These are phyloP conservation scores for Triangularia setosa DNA, from an alignment of 2,329 filamentous ascomycete species.

Conservation along the genomic window DNA sequence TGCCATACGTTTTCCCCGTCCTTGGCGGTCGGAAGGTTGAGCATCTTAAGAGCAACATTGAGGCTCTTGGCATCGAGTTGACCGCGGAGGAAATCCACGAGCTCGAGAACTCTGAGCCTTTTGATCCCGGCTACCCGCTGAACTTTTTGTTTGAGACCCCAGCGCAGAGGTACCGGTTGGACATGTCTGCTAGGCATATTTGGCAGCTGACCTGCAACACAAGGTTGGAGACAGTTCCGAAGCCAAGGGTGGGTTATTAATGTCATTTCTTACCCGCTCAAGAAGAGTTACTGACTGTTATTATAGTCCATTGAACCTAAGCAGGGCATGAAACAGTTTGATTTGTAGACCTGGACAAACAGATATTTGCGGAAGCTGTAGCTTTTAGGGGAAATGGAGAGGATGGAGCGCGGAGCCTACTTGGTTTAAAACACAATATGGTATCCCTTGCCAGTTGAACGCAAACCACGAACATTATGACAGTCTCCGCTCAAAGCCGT, in stretches of 20 bases:
- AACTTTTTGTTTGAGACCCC: conserved; percentile 35
- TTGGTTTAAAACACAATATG: no score
- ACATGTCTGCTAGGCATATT: conserved; percentile 39
- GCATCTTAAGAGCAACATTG: conserved; percentile 67
- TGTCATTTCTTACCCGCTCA: neutral
- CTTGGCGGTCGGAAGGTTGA: conserved; percentile 66
- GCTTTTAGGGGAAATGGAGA: no score
- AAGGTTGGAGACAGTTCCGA: no score
- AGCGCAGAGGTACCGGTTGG: conserved; percentile 32
- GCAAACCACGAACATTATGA: no score
- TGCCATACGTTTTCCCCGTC: conserved; percentile 69
- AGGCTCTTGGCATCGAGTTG: conserved; percentile 59
- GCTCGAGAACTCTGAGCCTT: conserved; percentile 50
- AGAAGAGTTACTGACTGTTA: no score
- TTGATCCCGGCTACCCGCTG: conserved; percentile 54
- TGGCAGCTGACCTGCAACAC: conserved; percentile 35
- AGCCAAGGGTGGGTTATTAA: neutral
- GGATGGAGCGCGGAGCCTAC: no score
- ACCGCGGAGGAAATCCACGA: conserved; percentile 56
- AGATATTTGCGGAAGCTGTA: no score
- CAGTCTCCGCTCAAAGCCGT: no score
- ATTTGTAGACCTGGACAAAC: no score
- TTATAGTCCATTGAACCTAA: no score
- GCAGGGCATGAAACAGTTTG: no score
- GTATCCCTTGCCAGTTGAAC: no score